Evolutionary conservation across 345 rosid genomes (phyloP).

Genomic region (Sisymbrium irio): DNA sequence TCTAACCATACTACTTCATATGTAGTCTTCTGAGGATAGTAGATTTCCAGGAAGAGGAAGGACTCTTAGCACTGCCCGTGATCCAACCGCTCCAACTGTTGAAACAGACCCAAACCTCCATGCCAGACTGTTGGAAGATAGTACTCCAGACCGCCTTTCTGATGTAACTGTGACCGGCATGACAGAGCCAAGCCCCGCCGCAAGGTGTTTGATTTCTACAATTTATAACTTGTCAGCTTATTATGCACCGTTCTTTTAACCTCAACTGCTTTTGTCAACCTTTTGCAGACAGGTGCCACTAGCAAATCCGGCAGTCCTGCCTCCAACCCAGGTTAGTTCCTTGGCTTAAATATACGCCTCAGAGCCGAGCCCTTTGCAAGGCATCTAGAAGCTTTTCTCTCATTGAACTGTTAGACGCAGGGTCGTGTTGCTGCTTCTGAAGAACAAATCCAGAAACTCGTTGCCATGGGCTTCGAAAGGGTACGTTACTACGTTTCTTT

Average conservation of each 20-base stretch:
- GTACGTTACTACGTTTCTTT: slow-evolving; percentile 40
- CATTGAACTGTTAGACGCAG: slow-evolving; percentile 33
- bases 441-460: slow-evolving; percentile 74
- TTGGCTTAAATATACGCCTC: neutral
- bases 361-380: neutral
- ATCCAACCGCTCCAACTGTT: slow-evolving; percentile 40
- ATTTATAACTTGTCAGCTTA: neutral
- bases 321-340: slow-evolving; percentile 47
- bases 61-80: slow-evolving; percentile 52
- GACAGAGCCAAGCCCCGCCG: slow-evolving; percentile 40
- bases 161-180: slow-evolving; percentile 35
- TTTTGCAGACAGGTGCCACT: slow-evolving; percentile 28
- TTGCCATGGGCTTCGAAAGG: slow-evolving; percentile 93
- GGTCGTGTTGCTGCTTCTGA: slow-evolving; percentile 49
- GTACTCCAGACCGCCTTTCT: slow-evolving; percentile 38
- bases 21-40: slow-evolving; percentile 62
- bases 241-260: neutral
- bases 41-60: slow-evolving; percentile 89
- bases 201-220: slow-evolving; percentile 41
- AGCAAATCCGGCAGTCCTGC: slow-evolving; percentile 32
- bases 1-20: slow-evolving; percentile 14
- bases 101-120: slow-evolving; percentile 72
- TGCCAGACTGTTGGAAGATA: slow-evolving; percentile 73
- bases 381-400: neutral
- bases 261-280: neutral